Percentiles rank a stretch among this genome's conserved stretches.
Evolutionary conservation across 116 monocot genomes (phyloP).

Genomic region (Cymodocea nodosa): DNA sequence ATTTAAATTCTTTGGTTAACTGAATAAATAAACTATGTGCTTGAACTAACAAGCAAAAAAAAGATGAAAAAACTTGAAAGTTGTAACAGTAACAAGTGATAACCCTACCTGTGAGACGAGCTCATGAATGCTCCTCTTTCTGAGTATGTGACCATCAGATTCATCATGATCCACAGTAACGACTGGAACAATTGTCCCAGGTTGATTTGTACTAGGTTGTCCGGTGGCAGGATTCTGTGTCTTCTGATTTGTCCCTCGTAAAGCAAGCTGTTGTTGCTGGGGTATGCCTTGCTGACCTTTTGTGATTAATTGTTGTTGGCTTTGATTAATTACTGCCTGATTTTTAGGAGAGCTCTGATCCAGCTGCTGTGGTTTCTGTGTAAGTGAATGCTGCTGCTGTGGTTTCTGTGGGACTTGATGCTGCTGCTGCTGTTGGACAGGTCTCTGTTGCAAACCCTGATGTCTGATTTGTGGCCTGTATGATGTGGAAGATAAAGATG

Average conservation of each 20-base stretch:
- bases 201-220: constrained; percentile 14
- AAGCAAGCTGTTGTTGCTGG: constrained; percentile 24
- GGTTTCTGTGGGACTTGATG: constrained; percentile 9
- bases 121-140: constrained; percentile 80
- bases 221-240: constrained; percentile 15
- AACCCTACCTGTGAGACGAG: constrained; percentile 63
- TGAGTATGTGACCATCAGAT: constrained; percentile 43
- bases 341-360: constrained; percentile 17
- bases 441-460: constrained; percentile 35
- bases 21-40: no score
- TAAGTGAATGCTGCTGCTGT: constrained; percentile 13
- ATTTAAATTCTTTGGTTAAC: no score
- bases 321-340: constrained; percentile 27
- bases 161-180: constrained; percentile 31
- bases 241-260: constrained; percentile 27
- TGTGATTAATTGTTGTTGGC: constrained; percentile 15
- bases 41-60: not conserved
- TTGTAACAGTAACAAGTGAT: not conserved
- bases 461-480: constrained; percentile 38
- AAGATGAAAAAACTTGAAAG: not conserved
- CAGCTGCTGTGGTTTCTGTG: constrained; percentile 14
- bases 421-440: constrained; percentile 29
- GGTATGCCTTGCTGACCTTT: constrained; percentile 24
- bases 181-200: constrained; percentile 11
- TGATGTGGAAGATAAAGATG: constrained; percentile 27